phyloP scores from a whole-genome alignment of 176 grass and related monocot species.

The Zea mays region Zm-B73-REFERENCE-NAM-5.0 NC_050105.1:111718501-111719000 shows the following conservation, averaged over 20 bases:
- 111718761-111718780: not conserved
- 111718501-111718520: constrained; percentile 31
- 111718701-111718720: not conserved
- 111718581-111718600: constrained; percentile 34
- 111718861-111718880: not conserved
- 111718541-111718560: not conserved
- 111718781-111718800: not conserved
- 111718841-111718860: not conserved
- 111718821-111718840: not conserved
- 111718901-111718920: not conserved
- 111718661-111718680: constrained; percentile 13
- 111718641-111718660: constrained; percentile 76
- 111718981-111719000: not conserved
- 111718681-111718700: not conserved
- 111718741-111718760: not conserved
- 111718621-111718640: constrained; percentile 66
- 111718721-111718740: not conserved
- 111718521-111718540: constrained; percentile 8
- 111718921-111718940: not conserved
- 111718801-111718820: not conserved
- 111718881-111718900: not conserved
- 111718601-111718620: constrained; percentile 37
- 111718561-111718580: not conserved
- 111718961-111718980: not conserved
- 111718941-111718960: not conserved